A percentile compares a stretch with the other conserved stretches of the same genome.
These are phyloP conservation scores for Choiromyces venosus DNA, from an alignment of 495 filamentous ascomycete genomes.

Conservation along the genomic window DNA sequence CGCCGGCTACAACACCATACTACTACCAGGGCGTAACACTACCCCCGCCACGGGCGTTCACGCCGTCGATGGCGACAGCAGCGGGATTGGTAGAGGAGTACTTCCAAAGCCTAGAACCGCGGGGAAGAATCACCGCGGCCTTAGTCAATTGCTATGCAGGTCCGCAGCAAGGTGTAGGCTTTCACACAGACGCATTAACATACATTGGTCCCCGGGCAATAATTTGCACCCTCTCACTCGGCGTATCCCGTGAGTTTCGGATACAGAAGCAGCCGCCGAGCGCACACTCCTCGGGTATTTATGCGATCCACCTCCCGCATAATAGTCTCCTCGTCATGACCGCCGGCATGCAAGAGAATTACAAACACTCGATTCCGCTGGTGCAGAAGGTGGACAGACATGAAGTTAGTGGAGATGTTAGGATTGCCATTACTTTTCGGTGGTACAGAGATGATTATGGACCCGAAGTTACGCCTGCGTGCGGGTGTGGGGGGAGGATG, in stretches of 20 bases:
- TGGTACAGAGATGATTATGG: constrained; percentile 72
- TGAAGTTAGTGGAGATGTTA: constrained; percentile 66
- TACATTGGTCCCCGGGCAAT: constrained; percentile 83
- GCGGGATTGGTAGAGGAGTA: constrained; percentile 54
- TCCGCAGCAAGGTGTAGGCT: constrained; percentile 73
- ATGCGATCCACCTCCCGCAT: constrained; percentile 86
- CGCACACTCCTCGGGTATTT: constrained; percentile 68
- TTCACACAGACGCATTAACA: constrained; percentile 85
- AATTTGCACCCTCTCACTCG: constrained; percentile 85
- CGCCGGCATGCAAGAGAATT: constrained; percentile 78
- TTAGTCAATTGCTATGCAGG: constrained; percentile 92
- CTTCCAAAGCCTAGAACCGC: constrained; percentile 65
- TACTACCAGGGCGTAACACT: constrained; percentile 24
- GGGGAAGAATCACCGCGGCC: constrained; percentile 81
- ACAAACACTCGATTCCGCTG: constrained; percentile 73
- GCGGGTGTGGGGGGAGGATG: constrained; percentile 49
- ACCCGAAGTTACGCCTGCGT: constrained; percentile 60
- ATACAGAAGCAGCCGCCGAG: constrained; percentile 49
- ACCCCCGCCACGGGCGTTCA: constrained; percentile 28
- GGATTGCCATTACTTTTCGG: constrained; percentile 93
- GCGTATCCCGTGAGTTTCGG: constrained; percentile 85
- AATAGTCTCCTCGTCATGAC: constrained; percentile 94
- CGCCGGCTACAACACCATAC: constrained; percentile 50
- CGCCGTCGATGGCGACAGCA: constrained; percentile 16
- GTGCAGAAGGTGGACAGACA: constrained; percentile 72